Evolutionary conservation across 2,329 filamentous ascomycete genomes (phyloP).

Genomic region (Nannizziopsis barbatae): DNA sequence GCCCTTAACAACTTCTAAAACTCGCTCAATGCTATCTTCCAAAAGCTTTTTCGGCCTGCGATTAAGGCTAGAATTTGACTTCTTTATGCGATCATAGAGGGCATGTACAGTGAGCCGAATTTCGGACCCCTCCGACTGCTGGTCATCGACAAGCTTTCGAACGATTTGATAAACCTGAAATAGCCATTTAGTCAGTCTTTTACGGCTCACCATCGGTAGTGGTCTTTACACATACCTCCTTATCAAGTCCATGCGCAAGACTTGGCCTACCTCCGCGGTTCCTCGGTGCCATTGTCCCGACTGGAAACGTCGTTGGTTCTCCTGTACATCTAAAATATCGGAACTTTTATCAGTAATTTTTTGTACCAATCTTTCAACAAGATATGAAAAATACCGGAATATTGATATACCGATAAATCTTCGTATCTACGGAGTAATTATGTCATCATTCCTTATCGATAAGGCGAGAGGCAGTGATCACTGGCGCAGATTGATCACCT

Average conservation of each 20-base stretch:
- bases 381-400: not conserved
- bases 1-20: slow-evolving; percentile 58
- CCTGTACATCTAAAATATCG: not conserved
- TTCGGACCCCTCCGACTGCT: slow-evolving; percentile 39
- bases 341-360: not conserved
- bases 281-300: slow-evolving; percentile 29
- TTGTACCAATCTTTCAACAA: not conserved
- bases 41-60: slow-evolving; percentile 69
- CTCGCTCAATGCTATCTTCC: slow-evolving; percentile 75
- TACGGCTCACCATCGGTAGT: too few species aligned
- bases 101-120: slow-evolving; percentile 47
- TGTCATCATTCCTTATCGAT: slow-evolving; percentile 12
- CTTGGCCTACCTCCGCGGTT: slow-evolving; percentile 36
- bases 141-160: slow-evolving; percentile 61
- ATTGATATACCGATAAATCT: not conserved
- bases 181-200: not conserved
- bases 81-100: slow-evolving; percentile 69
- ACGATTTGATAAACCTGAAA: slow-evolving; percentile 62
- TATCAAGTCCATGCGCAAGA: slow-evolving; percentile 49
- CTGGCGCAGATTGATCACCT: not conserved
- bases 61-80: slow-evolving; percentile 76
- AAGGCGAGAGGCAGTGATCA: not conserved
- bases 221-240: slow-evolving; percentile 39
- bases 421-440: too few species aligned
- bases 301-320: not conserved